Evolutionary conservation across 1,284 basidiomycete species (phyloP).

Genomic region (Moniliophthora roreri): DNA sequence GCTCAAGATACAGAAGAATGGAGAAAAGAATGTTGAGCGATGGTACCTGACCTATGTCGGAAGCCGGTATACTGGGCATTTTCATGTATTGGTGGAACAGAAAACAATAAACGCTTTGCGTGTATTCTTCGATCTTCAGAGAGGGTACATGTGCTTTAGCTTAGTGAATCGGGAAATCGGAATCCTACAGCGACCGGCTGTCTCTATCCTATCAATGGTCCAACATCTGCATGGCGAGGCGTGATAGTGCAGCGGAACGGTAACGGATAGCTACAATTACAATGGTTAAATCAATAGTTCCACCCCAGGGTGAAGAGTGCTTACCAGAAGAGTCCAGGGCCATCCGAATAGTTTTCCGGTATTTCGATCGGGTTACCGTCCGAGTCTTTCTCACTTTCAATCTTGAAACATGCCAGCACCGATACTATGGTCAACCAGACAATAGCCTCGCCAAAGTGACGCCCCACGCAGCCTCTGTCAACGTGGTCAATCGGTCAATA

Average conservation of each 20-base stretch:
- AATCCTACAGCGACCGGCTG: too few species aligned
- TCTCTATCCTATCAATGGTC: too few species aligned
- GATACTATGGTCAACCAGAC: slow-evolving; percentile 10
- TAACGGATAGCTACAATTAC: background rate
- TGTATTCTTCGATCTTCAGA: too few species aligned
- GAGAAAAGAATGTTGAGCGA: too few species aligned
- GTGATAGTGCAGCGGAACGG: background rate
- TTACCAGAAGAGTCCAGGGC: background rate
- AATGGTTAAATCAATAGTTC: background rate
- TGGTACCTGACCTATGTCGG: too few species aligned
- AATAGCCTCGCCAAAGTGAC: slow-evolving; percentile 2
- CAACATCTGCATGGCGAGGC: background rate
- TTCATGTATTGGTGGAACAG: too few species aligned
- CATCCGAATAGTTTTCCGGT: slow-evolving; percentile 1
- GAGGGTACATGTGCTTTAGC: too few species aligned
- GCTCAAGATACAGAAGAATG: too few species aligned
- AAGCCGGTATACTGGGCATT: too few species aligned
- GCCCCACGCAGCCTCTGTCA: slow-evolving; percentile 2
- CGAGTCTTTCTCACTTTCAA: slow-evolving; percentile 2
- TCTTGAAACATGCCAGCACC: slow-evolving; percentile 5
- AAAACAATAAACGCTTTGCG: too few species aligned
- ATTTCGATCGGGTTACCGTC: slow-evolving; percentile 5
- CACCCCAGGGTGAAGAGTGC: background rate
- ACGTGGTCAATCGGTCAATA: background rate
- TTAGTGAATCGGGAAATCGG: too few species aligned